Evolutionary conservation across 495 filamentous ascomycete species (phyloP), one percentile per base, ranked within the genome.

Genomic region (Penicillium turbatum): DNA sequence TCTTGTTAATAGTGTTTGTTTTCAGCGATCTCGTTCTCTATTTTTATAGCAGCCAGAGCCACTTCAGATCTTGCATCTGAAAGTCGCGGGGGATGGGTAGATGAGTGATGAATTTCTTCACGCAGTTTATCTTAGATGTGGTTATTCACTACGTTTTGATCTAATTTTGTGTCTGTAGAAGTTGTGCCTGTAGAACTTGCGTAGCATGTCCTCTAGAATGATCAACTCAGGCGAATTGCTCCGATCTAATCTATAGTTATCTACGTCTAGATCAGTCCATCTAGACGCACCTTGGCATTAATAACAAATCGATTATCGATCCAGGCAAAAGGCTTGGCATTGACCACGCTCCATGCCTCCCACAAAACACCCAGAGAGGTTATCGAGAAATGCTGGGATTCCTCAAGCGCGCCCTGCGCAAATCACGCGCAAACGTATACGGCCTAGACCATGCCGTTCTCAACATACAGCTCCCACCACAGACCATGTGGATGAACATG

Each of bases 401-500:
- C 6, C 30, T 60, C 30, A 60, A 52, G 32, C 31, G 36, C 5
- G 24, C 17, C 5, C 15, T 60, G 15, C 10, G 21, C 9, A 45
- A 53, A n/a, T 6, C 41, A 16, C n/a, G n/a, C 5, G 11, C 34
- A 29, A 38, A 53, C 9, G 19, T 46, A 15, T 72, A 73, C 48
- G 62, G 62, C 6, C 62, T 73, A 24, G 70, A 72, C 31, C 68
- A 72, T 67, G 68, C 65, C 2, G 51, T 68, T 32, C 63, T 68
- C 39, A 70, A 71, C 40, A 29, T 64, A 10, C 36, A 56, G n/a
- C n/a, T 66, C 8, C 66, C 67, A 4, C 66, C 63, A 6, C 54
- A 61, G 29, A 63, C 57, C 26, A 70, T 72, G 70, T 74, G 70
- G 70, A 72, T 72, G 66, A 72, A 74, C 44, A 64, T 74, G 59